Evolutionary conservation across 768 basidiomycete genomes (phyloP).

Genomic region (Atractiella rhizophila): DNA sequence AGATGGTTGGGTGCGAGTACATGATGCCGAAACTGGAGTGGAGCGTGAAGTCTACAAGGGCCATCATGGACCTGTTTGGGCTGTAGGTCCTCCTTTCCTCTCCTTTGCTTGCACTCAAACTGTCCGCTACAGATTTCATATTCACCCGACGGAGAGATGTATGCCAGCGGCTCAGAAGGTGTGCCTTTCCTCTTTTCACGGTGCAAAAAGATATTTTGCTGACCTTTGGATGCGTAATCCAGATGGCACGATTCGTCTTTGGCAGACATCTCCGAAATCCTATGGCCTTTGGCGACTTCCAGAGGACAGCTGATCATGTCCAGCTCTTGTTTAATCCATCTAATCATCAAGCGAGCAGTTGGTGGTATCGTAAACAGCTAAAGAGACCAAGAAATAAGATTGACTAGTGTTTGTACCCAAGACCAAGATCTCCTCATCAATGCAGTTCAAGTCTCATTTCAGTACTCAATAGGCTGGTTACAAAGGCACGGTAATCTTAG

Average conservation of each 20-base stretch:
- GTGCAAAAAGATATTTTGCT: slow-evolving; percentile 35
- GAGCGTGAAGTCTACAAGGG: slow-evolving; percentile 82
- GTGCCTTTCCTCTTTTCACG: slow-evolving; percentile 17
- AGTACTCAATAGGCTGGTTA: no score
- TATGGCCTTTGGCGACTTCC: slow-evolving; percentile 78
- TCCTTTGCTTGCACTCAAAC: slow-evolving; percentile 30
- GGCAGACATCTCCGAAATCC: slow-evolving; percentile 75
- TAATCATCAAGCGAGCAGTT: no score
- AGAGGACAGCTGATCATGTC: no score
- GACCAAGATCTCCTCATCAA: no score
- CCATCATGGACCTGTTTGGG: slow-evolving; percentile 91
- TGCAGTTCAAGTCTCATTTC: no score
- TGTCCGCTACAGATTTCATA: slow-evolving; percentile 62
- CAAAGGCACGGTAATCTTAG: no score
- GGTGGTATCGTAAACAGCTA: no score
- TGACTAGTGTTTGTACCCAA: no score
- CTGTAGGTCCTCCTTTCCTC: slow-evolving; percentile 28
- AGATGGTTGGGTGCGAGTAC: slow-evolving; percentile 92
- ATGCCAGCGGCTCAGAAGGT: slow-evolving; percentile 79
- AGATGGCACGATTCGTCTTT: slow-evolving; percentile 65
- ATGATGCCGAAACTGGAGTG: slow-evolving; percentile 56
- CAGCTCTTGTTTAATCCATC: no score
- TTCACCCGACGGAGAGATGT: slow-evolving; percentile 90
- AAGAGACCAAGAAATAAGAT: no score
- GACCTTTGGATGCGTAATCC: slow-evolving; percentile 7